A percentile compares a stretch with the other conserved stretches of the same genome.
These are phyloP conservation scores for Monosporascus sp. DNA, from an alignment of 2,329 filamentous ascomycete genomes.

Conservation along the genomic window DNA sequence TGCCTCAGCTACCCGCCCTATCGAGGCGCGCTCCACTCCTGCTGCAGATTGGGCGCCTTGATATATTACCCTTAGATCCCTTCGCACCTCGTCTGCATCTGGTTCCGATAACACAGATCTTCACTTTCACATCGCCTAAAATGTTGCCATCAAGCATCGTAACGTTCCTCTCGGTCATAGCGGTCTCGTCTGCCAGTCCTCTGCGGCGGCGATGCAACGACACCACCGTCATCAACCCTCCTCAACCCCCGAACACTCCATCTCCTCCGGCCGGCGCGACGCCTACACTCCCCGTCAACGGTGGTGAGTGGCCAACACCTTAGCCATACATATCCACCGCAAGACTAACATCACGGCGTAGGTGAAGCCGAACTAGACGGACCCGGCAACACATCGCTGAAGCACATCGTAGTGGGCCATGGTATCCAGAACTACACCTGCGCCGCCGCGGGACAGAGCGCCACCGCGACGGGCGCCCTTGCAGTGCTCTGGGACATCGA, in stretches of 20 bases:
- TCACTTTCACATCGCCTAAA: conserved; percentile 6
- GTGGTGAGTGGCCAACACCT: conserved; percentile 21
- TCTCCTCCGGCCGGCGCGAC: conserved; percentile 9
- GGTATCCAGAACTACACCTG: conserved; percentile 69
- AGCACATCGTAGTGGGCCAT: conserved; percentile 56
- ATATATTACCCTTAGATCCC: not conserved
- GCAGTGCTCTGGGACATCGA: conserved; percentile 57
- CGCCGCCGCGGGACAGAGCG: conserved; percentile 25
- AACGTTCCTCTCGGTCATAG: conserved; percentile 20
- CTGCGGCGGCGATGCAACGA: conserved; percentile 15
- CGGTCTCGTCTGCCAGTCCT: conserved; percentile 21
- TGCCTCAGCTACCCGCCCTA: not conserved
- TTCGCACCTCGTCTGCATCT: not conserved
- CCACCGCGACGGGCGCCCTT: conserved; percentile 46
- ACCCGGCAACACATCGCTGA: conserved; percentile 35
- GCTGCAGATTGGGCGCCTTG: not conserved
- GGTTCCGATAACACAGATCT: conserved; percentile 1
- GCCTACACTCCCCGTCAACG: conserved; percentile 35
- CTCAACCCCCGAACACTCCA: conserved; percentile 5
- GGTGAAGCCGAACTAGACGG: conserved; percentile 38
- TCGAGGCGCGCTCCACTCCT: too few relatives aligned
- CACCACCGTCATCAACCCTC: conserved; percentile 1
- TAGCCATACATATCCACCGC: not conserved
- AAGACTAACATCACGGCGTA: conserved; percentile 7
- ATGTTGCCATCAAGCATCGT: conserved; percentile 24